Evolutionary conservation across 805 yeast species (phyloP).

Genomic region (Starmera caribaea): DNA sequence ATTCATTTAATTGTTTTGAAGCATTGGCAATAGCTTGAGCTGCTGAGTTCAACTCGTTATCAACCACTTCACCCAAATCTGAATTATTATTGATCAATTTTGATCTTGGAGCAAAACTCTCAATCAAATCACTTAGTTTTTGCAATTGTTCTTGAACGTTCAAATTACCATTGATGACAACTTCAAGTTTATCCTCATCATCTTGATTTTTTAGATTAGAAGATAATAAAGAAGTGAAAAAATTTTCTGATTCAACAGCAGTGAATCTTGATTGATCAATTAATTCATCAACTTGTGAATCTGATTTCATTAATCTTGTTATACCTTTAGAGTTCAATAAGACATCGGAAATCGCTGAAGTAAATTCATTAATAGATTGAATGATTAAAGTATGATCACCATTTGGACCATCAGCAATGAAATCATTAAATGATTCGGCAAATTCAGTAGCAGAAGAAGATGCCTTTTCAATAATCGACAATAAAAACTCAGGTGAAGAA

Average conservation of each 20-base stretch:
- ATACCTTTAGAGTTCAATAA: slow-evolving; percentile 65
- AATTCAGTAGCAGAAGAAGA: slow-evolving; percentile 70
- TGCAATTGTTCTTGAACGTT: slow-evolving; percentile 67
- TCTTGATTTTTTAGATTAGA: slow-evolving; percentile 32
- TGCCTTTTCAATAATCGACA: slow-evolving; percentile 62
- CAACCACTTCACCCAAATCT: slow-evolving; percentile 64
- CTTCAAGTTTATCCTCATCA: slow-evolving; percentile 64
- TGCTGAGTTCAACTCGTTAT: slow-evolving; percentile 62
- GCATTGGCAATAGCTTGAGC: slow-evolving; percentile 64
- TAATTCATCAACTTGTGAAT: slow-evolving; percentile 41
- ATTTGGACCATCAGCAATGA: slow-evolving; percentile 65
- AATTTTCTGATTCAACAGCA: slow-evolving; percentile 52
- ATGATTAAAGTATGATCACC: slow-evolving; percentile 55
- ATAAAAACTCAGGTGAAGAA: slow-evolving; percentile 59
- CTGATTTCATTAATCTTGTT: slow-evolving; percentile 40
- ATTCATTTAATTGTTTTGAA: slow-evolving; percentile 42
- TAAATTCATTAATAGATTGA: slow-evolving; percentile 50
- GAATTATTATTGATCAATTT: slow-evolving; percentile 24
- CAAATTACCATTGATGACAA: slow-evolving; percentile 66
- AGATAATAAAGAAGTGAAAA: slow-evolving; percentile 50
- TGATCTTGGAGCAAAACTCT: slow-evolving; percentile 41
- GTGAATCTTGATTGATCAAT: slow-evolving; percentile 40
- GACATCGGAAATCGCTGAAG: slow-evolving; percentile 53
- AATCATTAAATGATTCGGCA: slow-evolving; percentile 66
- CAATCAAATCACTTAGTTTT: slow-evolving; percentile 43